Evolutionary conservation across 768 basidiomycete genomes (phyloP), one percentile per base, ranked within the genome.

Genomic region (Roridomyces roridus): DNA sequence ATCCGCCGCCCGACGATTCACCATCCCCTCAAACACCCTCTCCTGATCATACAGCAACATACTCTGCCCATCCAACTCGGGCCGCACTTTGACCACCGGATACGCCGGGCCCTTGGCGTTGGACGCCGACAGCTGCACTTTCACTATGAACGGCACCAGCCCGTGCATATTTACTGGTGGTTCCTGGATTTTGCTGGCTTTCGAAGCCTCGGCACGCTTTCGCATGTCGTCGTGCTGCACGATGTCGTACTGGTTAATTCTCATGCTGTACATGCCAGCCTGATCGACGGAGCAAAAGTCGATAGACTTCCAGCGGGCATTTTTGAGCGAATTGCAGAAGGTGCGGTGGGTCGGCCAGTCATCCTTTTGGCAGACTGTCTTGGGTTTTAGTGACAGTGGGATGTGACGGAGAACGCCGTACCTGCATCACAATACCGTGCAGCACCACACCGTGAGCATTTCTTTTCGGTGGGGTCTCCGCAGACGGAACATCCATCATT

Each of bases 371-470:
- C 61, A 62, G 14, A 40, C 61, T 58, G 18, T 6, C 15, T 6
- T 14, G 18, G 20, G 23, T 12, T 34, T 51, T 18, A 57, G 41
- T 18, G 44, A 23, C 15, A 6, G 25, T 24, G 26, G 23, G 7
- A 21, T n/a, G 12, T 7, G 5, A 5, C 3, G n/a, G 15, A 12
- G 21, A n/a, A 34, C n/a, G 15, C 23, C 20, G 34, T 41, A 62
- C 61, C 61, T 34, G 56, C 51, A 21, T 51, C 49, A 45, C 61
- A 62, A 39, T 62, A 62, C 21, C 61, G 47, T 35, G 58, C 49
- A 15, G 49, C 57, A 12, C 47, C 45, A 25, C 61, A 62, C 8
- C 56, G 61, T 0, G 61, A 62, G 36, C 61, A 62, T 26, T 58
- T 62, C 10, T 49, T 42, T 21, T 58, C 58, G 3, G 61, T 57